phyloP scores from a whole-genome alignment of 2,329 filamentous ascomycete species.

The Arthrobotrys conoides region DNA sequence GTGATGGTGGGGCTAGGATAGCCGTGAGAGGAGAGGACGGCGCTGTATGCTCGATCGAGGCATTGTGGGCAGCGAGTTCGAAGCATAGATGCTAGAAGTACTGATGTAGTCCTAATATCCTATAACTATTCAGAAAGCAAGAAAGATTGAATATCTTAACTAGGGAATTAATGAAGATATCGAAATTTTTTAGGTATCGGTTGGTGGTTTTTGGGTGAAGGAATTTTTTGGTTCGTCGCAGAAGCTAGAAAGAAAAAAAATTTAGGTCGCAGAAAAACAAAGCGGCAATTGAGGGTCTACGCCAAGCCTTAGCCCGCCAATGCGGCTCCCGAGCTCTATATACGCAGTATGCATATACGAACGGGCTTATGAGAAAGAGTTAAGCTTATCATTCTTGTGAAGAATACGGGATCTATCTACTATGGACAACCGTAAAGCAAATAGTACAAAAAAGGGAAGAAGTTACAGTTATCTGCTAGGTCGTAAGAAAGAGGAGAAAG shows the following conservation, averaged over 20 bases:
- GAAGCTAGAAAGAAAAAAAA: slow-evolving; percentile 19
- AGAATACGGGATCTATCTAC: slow-evolving; percentile 57
- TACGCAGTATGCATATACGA: too few relatives aligned
- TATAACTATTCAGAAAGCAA: too few relatives aligned
- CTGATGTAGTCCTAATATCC: neutral
- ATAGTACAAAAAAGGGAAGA: slow-evolving; percentile 2
- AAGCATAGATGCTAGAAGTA: slow-evolving; percentile 5
- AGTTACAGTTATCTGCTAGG: slow-evolving; percentile 12
- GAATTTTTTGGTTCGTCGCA: slow-evolving; percentile 15
- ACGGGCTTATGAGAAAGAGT: neutral
- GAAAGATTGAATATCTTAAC: too few relatives aligned
- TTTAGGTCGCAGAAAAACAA: slow-evolving; percentile 14
- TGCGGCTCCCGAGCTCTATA: slow-evolving; percentile 12
- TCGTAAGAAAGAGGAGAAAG: slow-evolving; percentile 5
- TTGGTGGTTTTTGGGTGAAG: neutral
- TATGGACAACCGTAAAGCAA: slow-evolving; percentile 25
- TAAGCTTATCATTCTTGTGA: slow-evolving; percentile 52
- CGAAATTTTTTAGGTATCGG: neutral
- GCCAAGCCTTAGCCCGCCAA: slow-evolving; percentile 24
- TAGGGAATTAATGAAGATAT: too few relatives aligned
- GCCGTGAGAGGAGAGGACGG: slow-evolving; percentile 51
- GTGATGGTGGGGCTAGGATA: slow-evolving; percentile 35
- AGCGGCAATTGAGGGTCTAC: slow-evolving; percentile 7
- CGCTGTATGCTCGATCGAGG: slow-evolving; percentile 53
- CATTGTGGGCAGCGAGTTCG: slow-evolving; percentile 54